A percentile compares a stretch with the other conserved stretches of the same genome.
Conservation (phyloP, 257 asterid genomes). For the Leptodermis oblonga region DNA sequence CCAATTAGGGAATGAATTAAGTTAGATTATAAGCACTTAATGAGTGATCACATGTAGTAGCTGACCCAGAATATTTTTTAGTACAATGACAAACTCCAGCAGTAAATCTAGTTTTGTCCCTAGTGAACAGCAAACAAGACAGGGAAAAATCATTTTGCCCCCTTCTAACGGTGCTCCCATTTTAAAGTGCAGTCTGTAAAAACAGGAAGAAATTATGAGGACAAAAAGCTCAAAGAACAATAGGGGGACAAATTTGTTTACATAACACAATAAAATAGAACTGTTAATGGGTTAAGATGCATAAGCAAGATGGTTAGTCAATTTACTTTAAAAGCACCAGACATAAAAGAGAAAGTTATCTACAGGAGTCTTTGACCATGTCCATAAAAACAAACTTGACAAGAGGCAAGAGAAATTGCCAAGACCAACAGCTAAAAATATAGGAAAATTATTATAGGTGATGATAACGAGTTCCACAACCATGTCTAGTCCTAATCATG, state of each 20-base stretch:
- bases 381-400: background rate
- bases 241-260: background rate
- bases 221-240: background rate
- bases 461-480: slow-evolving; percentile 16
- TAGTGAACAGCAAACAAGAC: background rate
- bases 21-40: background rate
- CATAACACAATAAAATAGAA: background rate
- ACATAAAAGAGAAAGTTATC: background rate
- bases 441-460: background rate
- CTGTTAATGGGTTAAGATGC: background rate
- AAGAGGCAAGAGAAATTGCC: background rate
- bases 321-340: background rate
- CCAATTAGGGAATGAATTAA: background rate
- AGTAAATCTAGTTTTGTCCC: slow-evolving; percentile 2
- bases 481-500: slow-evolving; percentile 11
- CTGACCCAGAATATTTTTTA: background rate
- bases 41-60: background rate
- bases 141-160: background rate
- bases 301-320: background rate
- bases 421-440: background rate
- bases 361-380: background rate
- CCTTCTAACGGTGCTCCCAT: background rate
- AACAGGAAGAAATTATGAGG: background rate
- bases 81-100: background rate
- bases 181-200: background rate